phyloP scores from a whole-genome alignment of 2,329 filamentous ascomycete species.

The Aureobasidium sp. region DNA sequence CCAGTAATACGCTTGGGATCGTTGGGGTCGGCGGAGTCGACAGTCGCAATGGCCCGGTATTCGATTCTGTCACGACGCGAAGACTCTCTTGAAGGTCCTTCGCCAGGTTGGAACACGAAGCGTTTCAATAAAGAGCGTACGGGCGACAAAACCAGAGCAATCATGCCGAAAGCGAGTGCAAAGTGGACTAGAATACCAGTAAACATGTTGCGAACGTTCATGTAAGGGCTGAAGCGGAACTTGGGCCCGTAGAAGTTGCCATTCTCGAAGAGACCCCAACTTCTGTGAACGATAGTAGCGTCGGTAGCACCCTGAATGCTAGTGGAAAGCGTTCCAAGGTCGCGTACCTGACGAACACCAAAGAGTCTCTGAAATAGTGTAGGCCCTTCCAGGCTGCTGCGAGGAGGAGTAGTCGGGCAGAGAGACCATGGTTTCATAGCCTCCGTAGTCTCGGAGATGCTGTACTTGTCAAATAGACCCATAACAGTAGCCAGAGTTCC shows the following conservation, averaged over 20 bases:
- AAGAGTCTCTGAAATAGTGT: conserved; percentile 36
- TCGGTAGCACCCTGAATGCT: conserved; percentile 48
- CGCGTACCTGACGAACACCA: conserved; percentile 47
- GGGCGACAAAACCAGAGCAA: conserved; percentile 45
- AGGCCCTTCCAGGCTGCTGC: conserved; percentile 27
- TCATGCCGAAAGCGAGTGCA: conserved; percentile 37
- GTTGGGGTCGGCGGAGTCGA: conserved; percentile 44
- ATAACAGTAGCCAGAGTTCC: conserved; percentile 61
- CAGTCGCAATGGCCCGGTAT: conserved; percentile 57
- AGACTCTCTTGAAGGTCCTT: conserved; percentile 28
- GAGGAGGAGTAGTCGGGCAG: conserved; percentile 34
- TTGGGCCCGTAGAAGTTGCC: conserved; percentile 50
- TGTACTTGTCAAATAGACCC: conserved; percentile 43
- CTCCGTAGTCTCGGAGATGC: conserved; percentile 27
- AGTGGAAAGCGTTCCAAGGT: conserved; percentile 52
- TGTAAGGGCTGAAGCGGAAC: conserved; percentile 53
- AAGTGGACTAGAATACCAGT: conserved; percentile 44
- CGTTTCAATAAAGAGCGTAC: conserved; percentile 45
- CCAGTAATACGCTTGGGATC: conserved; percentile 48
- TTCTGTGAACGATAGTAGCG: conserved; percentile 51
- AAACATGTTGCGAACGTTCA: conserved; percentile 44
- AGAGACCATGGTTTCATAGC: conserved; percentile 50
- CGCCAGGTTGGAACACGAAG: conserved; percentile 44
- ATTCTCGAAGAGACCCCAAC: conserved; percentile 47
- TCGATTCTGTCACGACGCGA: conserved; percentile 36